phyloP scores from a whole-genome alignment of 768 basidiomycete species.

The Amanita thiersii region DNA sequence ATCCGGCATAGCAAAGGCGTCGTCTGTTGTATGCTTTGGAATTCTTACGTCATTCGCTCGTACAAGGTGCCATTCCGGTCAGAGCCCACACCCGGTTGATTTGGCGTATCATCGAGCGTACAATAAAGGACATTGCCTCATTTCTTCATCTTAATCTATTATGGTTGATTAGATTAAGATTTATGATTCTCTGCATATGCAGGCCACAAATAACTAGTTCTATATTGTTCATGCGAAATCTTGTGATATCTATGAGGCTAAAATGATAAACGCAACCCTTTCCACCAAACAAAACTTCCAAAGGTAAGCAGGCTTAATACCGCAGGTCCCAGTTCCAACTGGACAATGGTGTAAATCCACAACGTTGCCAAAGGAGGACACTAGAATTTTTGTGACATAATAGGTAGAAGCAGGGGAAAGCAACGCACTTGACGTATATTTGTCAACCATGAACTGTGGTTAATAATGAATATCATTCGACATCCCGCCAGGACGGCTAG shows the following conservation, averaged over 20 bases:
- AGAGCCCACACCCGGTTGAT: constrained; percentile 44
- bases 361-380: constrained; percentile 70
- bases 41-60: constrained; percentile 47
- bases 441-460: constrained; percentile 57
- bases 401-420: not conserved
- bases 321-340: constrained; percentile 59
- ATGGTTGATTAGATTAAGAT: not conserved
- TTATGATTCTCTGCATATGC: not conserved
- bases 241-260: constrained; percentile 11
- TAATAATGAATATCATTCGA: constrained; percentile 65
- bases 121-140: constrained; percentile 22
- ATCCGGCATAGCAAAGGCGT: constrained; percentile 26
- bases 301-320: constrained; percentile 46
- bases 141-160: not conserved
- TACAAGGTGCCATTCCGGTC: constrained; percentile 70
- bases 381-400: constrained; percentile 24
- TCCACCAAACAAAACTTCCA: constrained; percentile 55
- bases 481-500: constrained; percentile 50
- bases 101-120: constrained; percentile 79
- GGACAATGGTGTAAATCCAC: constrained; percentile 71
- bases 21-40: not conserved
- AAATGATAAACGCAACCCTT: constrained; percentile 39
- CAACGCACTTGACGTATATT: constrained; percentile 65
- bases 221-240: not conserved
- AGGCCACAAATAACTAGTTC: not conserved